These are phyloP conservation scores for Aureobasidium musti DNA, from an alignment of 2,329 filamentous ascomycete genomes.

Conservation along the genomic window DNA sequence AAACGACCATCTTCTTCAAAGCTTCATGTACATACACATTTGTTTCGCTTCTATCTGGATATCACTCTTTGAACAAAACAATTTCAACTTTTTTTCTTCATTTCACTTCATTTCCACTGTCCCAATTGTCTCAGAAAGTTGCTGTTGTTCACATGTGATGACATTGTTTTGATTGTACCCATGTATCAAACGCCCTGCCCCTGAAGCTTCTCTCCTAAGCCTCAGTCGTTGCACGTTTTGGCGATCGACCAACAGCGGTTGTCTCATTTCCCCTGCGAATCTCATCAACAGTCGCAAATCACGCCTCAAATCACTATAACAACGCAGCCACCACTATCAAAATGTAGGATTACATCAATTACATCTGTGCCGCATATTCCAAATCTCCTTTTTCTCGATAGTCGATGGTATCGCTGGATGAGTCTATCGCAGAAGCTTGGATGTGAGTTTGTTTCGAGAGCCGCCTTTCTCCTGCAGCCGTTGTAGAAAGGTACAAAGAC, in stretches of 20 bases:
- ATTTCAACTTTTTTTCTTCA: not conserved
- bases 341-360: conserved; percentile 7
- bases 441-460: not conserved
- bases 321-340: conserved; percentile 9
- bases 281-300: not conserved
- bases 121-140: too few species aligned
- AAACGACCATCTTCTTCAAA: conserved; percentile 5
- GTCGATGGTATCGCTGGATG: not conserved
- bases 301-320: conserved; percentile 17
- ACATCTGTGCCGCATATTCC: not conserved
- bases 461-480: not conserved
- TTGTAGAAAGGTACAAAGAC: not conserved
- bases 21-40: conserved; percentile 26
- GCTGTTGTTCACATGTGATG: not conserved
- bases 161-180: conserved; percentile 12
- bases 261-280: conserved; percentile 20
- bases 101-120: not conserved
- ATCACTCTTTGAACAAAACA: conserved; percentile 26
- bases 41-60: conserved; percentile 25
- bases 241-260: conserved; percentile 11
- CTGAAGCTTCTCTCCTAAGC: conserved; percentile 3
- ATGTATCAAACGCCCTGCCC: not conserved
- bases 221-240: conserved; percentile 2
- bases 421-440: not conserved
- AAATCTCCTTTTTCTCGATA: conserved; percentile 4